Evolutionary conservation across 2,329 filamentous ascomycete species (phyloP).

Genomic region (Aspergillus pseudonomiae): DNA sequence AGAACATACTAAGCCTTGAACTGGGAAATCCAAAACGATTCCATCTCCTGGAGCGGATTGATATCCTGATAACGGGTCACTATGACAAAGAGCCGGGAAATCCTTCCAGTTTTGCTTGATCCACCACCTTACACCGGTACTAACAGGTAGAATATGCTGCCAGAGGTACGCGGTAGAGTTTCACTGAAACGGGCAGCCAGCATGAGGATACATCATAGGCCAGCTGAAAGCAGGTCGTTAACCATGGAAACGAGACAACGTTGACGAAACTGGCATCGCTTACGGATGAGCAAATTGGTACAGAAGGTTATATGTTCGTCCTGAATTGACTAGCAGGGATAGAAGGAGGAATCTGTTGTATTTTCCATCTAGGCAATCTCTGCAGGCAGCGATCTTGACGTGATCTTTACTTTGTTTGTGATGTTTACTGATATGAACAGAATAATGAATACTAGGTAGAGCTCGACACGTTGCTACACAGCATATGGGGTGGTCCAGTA

Average conservation of each 20-base stretch:
- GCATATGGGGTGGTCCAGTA: too few relatives aligned
- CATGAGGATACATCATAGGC: not conserved
- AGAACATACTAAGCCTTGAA: too few relatives aligned
- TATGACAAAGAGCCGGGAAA: too few relatives aligned
- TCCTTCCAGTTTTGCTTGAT: too few relatives aligned
- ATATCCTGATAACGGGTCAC: too few relatives aligned
- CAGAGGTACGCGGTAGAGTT: not conserved
- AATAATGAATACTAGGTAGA: too few relatives aligned
- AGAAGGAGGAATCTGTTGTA: not conserved
- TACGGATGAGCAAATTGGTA: not conserved
- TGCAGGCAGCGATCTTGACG: not conserved
- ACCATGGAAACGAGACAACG: not conserved
- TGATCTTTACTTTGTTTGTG: too few relatives aligned
- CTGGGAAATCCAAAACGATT: too few relatives aligned
- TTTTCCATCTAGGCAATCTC: not conserved
- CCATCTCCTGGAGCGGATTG: too few relatives aligned
- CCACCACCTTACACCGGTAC: too few relatives aligned
- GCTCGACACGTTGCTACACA: too few relatives aligned
- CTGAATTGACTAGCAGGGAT: not conserved
- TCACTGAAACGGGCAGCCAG: not conserved
- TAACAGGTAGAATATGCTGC: not conserved
- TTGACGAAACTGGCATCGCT: not conserved
- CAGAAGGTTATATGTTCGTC: not conserved
- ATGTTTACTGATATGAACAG: too few relatives aligned
- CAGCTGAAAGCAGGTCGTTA: not conserved